Base-by-base conservation (phyloP, 495 filamentous ascomycete genomes). In the Penicillium antarcticum region DNA sequence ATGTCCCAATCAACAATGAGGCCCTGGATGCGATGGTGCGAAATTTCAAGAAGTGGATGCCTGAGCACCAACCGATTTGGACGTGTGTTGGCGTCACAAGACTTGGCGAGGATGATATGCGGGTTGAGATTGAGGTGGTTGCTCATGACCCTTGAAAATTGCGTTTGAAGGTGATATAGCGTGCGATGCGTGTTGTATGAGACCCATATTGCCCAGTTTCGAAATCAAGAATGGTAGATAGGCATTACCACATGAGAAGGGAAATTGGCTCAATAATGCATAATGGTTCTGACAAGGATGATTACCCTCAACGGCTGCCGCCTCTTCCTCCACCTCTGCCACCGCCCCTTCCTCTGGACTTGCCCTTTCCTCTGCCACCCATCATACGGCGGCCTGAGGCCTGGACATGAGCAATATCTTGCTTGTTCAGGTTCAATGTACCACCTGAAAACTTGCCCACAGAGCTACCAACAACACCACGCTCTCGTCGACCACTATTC, bases 361-460 rank as follows among this genome's bases (percentile, higher is more conserved):
- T 68, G 47, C 56, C 58, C 57, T 62, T 57, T 45, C 42, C 62
- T 24, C 64, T 69, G 26, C 66, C 68, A 18, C 52, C 47, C 24
- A 32, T 53, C 11, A 40, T 47, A 56, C 70, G 29, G 75, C 83
- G 64, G 79, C 82, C 51, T 17, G 60, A 51, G 10, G 56, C 60
- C 53, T 69, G 61, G 47, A 97, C 90, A 46, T 78, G 72, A 44
- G 72, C 70, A 19, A 95, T 78, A 66, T 97, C 94, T 50, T 77
- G 79, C 63, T 83, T 82, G 64, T 86, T 94, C 56, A 97, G 70
- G 56, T 79, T 87, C 70, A 97, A 65, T 55, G 87, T 87, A 7
- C 90, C 90, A 9, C 86, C 85, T 17, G 80, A 78, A 65, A 96
- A 88, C 67, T 78, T 91, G 0, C 92, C 92, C 8, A 96, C 82